Percentiles rank a stretch among this genome's conserved stretches.
phyloP scores from a whole-genome alignment of 1,284 basidiomycete species.

The Gymnopus androsaceus region DNA sequence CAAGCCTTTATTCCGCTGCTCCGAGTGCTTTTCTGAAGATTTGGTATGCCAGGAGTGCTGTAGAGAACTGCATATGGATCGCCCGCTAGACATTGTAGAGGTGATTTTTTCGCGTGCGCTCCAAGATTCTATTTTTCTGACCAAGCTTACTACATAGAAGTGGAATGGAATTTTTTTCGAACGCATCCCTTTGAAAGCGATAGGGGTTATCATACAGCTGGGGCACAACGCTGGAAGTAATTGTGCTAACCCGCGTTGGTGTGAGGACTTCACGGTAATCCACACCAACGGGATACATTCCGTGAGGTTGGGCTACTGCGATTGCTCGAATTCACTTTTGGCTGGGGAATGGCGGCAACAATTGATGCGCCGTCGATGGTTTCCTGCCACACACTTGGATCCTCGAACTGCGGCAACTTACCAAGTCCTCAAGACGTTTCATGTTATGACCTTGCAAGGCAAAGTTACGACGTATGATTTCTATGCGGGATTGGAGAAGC shows the following conservation, averaged over 20 bases:
- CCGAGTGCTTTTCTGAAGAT: not conserved
- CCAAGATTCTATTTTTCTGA: not conserved
- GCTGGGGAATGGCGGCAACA: conserved; percentile 2
- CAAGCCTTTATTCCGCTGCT: not conserved
- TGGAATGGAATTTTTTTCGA: not conserved
- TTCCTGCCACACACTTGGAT: not conserved
- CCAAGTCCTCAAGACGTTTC: too few species aligned
- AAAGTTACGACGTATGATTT: too few species aligned
- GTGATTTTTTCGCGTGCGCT: not conserved
- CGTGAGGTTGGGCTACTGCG: not conserved
- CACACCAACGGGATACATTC: conserved; percentile 2
- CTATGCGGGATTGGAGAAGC: too few species aligned
- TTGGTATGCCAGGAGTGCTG: not conserved
- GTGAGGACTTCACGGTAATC: not conserved
- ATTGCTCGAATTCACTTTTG: not conserved
- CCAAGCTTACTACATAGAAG: not conserved
- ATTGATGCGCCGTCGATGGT: not conserved
- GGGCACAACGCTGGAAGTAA: not conserved
- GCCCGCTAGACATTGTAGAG: not conserved
- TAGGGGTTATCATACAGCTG: not conserved
- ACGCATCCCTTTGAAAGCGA: not conserved
- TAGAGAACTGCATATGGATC: not conserved
- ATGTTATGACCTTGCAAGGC: too few species aligned
- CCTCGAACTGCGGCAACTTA: not conserved
- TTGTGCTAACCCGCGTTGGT: not conserved